A percentile compares a stretch with the other conserved stretches of the same genome.
phyloP scores from a whole-genome alignment of 805 yeast species.

The Ogataea saltuana region DNA sequence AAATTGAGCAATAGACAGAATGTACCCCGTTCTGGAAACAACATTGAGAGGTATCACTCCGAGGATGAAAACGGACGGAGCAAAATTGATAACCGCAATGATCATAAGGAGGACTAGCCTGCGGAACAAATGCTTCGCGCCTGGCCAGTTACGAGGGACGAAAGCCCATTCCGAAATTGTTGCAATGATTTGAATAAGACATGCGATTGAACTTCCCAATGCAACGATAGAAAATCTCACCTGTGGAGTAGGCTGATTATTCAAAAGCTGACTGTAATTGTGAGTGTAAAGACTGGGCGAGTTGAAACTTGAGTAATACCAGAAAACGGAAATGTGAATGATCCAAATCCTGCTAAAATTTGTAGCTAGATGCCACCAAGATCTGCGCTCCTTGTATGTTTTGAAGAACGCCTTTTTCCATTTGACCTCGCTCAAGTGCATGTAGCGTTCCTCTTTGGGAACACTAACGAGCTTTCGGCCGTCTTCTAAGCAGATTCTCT shows the following conservation, averaged over 20 bases:
- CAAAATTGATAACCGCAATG: constrained; percentile 37
- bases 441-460: constrained; percentile 36
- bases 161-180: constrained; percentile 44
- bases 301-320: constrained; percentile 54
- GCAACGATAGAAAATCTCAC: constrained; percentile 45
- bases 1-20: constrained; percentile 44
- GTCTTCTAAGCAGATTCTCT: constrained; percentile 36
- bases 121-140: constrained; percentile 40
- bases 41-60: constrained; percentile 39
- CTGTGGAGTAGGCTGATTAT: constrained; percentile 48
- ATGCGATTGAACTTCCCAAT: constrained; percentile 48
- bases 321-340: constrained; percentile 49
- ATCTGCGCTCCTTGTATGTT: constrained; percentile 48
- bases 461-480: constrained; percentile 35
- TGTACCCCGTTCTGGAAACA: constrained; percentile 38
- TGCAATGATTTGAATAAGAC: constrained; percentile 42
- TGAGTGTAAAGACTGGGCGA: constrained; percentile 51
- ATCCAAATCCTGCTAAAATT: constrained; percentile 57
- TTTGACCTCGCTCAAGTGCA: constrained; percentile 33
- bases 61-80: constrained; percentile 45
- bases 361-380: constrained; percentile 51
- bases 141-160: constrained; percentile 51
- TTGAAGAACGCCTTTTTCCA: constrained; percentile 47
- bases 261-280: constrained; percentile 40
- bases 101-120: constrained; percentile 38